These are phyloP conservation scores for Trypanosoma vivax DNA, from an alignment of 208 protist species.

Conservation along the genomic window DNA sequence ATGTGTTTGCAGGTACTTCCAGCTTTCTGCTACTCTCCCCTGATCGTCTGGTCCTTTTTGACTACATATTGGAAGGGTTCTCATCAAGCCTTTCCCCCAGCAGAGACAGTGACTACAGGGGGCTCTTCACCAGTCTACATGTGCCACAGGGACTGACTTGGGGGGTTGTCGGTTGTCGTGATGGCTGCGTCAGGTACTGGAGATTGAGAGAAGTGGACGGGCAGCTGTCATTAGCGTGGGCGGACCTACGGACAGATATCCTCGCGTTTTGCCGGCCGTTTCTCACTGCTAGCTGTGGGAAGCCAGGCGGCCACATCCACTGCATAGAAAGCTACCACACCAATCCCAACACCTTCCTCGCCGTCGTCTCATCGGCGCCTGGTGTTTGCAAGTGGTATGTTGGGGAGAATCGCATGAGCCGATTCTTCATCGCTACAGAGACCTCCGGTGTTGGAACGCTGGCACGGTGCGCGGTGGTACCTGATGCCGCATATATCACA, in stretches of 20 bases:
- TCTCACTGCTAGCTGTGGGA: slow-evolving; percentile 16
- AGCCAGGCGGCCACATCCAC: slow-evolving; percentile 38
- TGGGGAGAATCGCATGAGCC: slow-evolving; percentile 57
- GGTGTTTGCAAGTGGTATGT: slow-evolving; percentile 82
- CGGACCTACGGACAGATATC: slow-evolving; percentile 38
- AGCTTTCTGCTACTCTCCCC: slow-evolving; percentile 71
- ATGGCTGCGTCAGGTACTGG: slow-evolving; percentile 69
- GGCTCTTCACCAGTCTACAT: slow-evolving; percentile 56
- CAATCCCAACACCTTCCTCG: slow-evolving; percentile 72
- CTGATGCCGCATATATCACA: slow-evolving; percentile 57
- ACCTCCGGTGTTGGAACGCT: slow-evolving; percentile 15
- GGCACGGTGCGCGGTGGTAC: slow-evolving; percentile 49
- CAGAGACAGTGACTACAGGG: background rate
- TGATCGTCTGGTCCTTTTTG: slow-evolving; percentile 54
- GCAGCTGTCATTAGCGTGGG: slow-evolving; percentile 31
- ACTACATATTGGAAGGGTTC: slow-evolving; percentile 39
- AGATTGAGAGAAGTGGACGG: slow-evolving; percentile 24
- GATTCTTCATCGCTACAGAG: slow-evolving; percentile 55
- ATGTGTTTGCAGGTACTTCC: slow-evolving; percentile 68
- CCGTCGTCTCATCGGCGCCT: slow-evolving; percentile 52
- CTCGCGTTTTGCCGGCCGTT: slow-evolving; percentile 54
- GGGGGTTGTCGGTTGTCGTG: slow-evolving; percentile 57
- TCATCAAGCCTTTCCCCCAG: slow-evolving; percentile 16
- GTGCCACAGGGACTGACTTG: slow-evolving; percentile 70
- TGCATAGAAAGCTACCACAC: slow-evolving; percentile 67